Evolutionary conservation across 148 eudicot genomes (phyloP), one percentile per base, ranked within the genome.

Genomic region (Rhododendron williamsianum): DNA sequence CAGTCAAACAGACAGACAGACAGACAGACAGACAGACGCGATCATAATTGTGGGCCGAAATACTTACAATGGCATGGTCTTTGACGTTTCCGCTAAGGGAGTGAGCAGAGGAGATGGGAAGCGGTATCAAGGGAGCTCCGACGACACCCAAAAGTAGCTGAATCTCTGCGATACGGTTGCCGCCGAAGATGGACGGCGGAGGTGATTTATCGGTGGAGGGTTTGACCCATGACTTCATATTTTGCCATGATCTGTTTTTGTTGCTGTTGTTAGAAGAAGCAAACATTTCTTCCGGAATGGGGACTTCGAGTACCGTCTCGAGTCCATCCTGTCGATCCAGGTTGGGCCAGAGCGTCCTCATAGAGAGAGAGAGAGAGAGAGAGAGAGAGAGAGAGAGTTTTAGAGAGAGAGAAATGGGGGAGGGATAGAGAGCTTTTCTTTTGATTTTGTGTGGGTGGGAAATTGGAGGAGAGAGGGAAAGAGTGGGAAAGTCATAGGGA

Each of bases 331-430:
- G 95, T 18, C 91, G 83, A 58, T 95, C 97, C 56, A 94, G 85
- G 79, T 95, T 96, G 9, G 99, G 98, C 85, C 98, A 96, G 86
- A 95, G 87, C 3, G 92, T 96, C 88, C 96, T 95, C 99, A 96
- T 93, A 3, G n/a, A 71, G 38, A 12, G 38, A 13, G 16, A 12
- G 19, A 71, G 72, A 65, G 13, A 65, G n/a, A n/a, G n/a, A 30
- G 74, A 69, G 74, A 52, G 21, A 30, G 38, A 71, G 33, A 33
- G 38, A 69, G 38, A 69, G 74, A 69, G 35, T 30, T 30, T 30
- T 30, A 30, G 74, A 69, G 74, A 52, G 21, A 30, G 38, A 71
- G 36, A 69, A 16, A 27, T 60, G 36, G 10, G 36, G 30, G 74
- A 27, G 35, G 8, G 85, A 52, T 1, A 81, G 49, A 71, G 76